Conservation (phyloP, 257 asterid species). For the Phtheirospermum japonicum region DNA sequence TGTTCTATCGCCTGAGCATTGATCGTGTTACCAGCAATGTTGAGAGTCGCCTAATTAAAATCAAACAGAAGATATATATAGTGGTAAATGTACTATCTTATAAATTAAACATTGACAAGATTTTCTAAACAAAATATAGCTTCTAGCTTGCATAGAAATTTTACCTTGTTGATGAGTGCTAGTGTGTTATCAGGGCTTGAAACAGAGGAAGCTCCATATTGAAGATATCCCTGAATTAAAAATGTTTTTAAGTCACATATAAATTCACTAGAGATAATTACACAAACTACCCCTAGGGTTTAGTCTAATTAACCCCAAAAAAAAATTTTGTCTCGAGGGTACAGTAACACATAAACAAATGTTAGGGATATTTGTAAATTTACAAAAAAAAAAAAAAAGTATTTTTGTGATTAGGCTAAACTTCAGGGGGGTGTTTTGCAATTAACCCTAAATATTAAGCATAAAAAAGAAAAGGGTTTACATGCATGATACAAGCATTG, state of each 20-base stretch:
- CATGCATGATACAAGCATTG: conserved; percentile 61
- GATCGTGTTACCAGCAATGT: conserved; percentile 58
- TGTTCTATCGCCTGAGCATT: conserved; percentile 66
- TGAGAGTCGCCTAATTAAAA: conserved; percentile 58
- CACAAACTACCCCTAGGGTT: not conserved
- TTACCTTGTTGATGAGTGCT: conserved; percentile 68
- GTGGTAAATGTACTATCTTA: not conserved
- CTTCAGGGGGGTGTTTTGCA: not conserved
- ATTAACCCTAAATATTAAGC: not conserved
- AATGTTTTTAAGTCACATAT: not conserved
- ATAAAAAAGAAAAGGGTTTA: conserved; percentile 21
- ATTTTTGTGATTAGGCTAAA: not conserved
- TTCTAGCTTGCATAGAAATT: not conserved
- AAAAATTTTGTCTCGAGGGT: not conserved
- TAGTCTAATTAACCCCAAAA: not conserved
- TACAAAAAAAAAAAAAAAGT: too few species aligned
- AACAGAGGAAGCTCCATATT: conserved; percentile 64
- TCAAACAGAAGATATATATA: not conserved
- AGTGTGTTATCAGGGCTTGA: conserved; percentile 58
- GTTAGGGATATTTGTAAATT: not conserved
- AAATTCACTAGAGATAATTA: not conserved
- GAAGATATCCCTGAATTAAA: conserved; percentile 70
- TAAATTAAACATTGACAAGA: not conserved
- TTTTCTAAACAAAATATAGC: not conserved
- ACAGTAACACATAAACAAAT: not conserved